Evolutionary conservation across 2,329 filamentous ascomycete species (phyloP).

Genomic region (Lecanicillium sp.): DNA sequence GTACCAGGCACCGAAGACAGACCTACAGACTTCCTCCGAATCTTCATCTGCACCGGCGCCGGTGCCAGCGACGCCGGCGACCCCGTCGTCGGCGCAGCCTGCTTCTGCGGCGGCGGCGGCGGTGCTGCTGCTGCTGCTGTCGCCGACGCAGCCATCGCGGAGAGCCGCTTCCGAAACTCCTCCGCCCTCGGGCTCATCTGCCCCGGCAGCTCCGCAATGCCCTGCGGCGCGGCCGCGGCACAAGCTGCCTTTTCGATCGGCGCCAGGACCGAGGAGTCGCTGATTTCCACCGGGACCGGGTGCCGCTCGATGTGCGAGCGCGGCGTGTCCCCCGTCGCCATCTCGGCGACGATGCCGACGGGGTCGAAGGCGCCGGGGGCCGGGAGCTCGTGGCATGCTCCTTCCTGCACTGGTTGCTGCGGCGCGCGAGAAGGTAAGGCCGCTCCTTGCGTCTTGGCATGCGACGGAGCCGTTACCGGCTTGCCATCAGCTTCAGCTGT

Average conservation of each 20-base stretch:
- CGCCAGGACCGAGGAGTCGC: slow-evolving; percentile 31
- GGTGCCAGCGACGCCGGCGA: no score
- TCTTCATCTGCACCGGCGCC: slow-evolving; percentile 5
- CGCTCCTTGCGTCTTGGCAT: not conserved
- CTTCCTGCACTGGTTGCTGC: slow-evolving; percentile 20
- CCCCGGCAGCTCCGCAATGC: slow-evolving; percentile 34
- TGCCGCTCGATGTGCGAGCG: slow-evolving; percentile 35
- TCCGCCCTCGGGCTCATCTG: slow-evolving; percentile 26
- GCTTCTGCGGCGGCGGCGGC: not conserved
- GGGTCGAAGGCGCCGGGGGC: slow-evolving; percentile 29
- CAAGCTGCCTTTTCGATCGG: slow-evolving; percentile 27
- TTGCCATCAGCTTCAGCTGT: no score
- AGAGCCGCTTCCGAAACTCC: no score
- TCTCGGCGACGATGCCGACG: slow-evolving; percentile 41
- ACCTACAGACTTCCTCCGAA: slow-evolving; percentile 4
- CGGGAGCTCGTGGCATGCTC: slow-evolving; percentile 19
- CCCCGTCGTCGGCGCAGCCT: no score
- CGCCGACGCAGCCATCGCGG: no score
- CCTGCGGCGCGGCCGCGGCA: slow-evolving; percentile 21
- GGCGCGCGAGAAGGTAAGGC: not conserved
- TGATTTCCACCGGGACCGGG: slow-evolving; percentile 41
- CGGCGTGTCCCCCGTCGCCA: slow-evolving; percentile 39
- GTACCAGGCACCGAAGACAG: no score
- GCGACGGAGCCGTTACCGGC: slow-evolving; percentile 21
- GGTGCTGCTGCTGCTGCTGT: not conserved